Base-by-base conservation (phyloP, 1,139 yeast species). In the Zygosaccharomyces pseudobailii region DNA sequence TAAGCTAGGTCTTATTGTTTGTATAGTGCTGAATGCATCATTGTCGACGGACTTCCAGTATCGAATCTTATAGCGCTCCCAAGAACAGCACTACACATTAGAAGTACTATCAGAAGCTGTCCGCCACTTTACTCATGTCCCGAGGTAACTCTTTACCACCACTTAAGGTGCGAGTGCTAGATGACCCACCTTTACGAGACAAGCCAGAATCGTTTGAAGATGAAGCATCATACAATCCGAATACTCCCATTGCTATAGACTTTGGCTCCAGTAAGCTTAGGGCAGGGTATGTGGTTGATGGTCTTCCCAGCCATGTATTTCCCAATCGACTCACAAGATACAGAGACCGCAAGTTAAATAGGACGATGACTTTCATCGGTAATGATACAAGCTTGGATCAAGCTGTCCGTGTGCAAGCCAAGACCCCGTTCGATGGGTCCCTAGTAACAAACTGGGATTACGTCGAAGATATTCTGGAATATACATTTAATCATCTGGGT, bases 381-480 rank as follows among this genome's bases (percentile, higher is more conserved):
- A 79, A 85, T 57, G 97, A 90, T 64, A 80, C 83, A 8, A 80
- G 75, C 60, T 64, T 87, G 27, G 97, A 90, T 59, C 76, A 82
- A 5, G 70, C 84, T 6, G 76, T 86, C 40, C 77, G 83, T 53
- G 75, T 87, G 24, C 82, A 84, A 42, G 77, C 87, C 40, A 82
- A 80, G 58, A 73, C 87, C 3, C 96, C 97, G 0, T 92, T 78
- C 62, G 98, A 94, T 66, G 96, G 96, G 0, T 78, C 88, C 3
- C 70, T 88, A 56, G 72, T 92, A 32, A 82, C 95, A 25, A 92
- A 90, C 65, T 94, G 98, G 97, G 98, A 94, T 50, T 79, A 84
- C 49, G 77, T 85, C 6, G 98, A 94, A 63, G 77, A 75, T 47
- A 78, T 92, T 47, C 66, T 94, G 47, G 97, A 92, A 63, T 92